These are phyloP conservation scores for Conticribra guillardii DNA, from an alignment of 108 stramenopile species.

Conservation along the genomic window DNA sequence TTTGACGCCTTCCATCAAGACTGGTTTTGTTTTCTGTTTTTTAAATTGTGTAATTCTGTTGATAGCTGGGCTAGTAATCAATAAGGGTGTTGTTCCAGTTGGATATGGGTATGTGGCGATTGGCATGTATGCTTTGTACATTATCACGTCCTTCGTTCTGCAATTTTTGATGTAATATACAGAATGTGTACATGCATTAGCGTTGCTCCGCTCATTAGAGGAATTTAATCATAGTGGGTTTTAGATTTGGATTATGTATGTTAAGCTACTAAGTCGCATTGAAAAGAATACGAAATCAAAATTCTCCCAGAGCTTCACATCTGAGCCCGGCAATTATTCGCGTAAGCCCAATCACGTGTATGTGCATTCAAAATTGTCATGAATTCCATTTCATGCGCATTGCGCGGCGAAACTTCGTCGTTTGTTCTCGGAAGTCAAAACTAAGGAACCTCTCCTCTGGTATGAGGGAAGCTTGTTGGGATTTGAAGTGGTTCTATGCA, in stretches of 20 bases:
- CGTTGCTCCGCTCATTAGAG: neutral
- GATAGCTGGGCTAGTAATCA: slow-evolving; percentile 35
- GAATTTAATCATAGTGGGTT: neutral
- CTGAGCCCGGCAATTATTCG: too few species aligned
- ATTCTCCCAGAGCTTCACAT: too few species aligned
- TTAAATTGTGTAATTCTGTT: slow-evolving; percentile 45
- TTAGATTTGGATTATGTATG: neutral
- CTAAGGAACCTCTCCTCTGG: neutral
- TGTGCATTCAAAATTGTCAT: neutral
- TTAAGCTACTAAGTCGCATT: too few species aligned
- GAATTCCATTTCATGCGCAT: neutral
- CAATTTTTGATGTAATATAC: slow-evolving; percentile 28
- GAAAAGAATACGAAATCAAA: too few species aligned
- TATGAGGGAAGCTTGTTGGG: neutral
- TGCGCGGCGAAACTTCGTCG: neutral
- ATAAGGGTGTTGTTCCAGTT: slow-evolving; percentile 58
- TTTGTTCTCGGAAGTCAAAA: neutral
- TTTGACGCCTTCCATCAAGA: slow-evolving; percentile 41
- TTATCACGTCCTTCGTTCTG: slow-evolving; percentile 37
- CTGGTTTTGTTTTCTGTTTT: slow-evolving; percentile 53
- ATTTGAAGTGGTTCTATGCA: neutral
- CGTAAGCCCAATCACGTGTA: too few species aligned
- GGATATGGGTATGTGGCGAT: slow-evolving; percentile 67
- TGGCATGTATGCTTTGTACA: slow-evolving; percentile 49
- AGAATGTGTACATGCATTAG: neutral